Conservation (phyloP, 2,329 filamentous ascomycete species). For the Hymenoscyphus salicellus region DNA sequence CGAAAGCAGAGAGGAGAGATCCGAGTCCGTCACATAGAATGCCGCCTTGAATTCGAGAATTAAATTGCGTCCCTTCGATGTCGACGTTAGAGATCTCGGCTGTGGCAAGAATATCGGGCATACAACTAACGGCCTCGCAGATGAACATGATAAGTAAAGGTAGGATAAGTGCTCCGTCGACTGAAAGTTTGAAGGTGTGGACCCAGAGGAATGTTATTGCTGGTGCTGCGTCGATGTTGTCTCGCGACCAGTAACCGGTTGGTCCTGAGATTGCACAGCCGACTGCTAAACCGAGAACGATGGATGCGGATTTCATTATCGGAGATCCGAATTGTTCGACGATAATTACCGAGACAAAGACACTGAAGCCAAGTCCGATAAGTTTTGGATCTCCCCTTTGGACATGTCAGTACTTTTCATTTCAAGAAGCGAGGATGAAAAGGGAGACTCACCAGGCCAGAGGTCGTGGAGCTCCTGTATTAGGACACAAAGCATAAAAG, state of each 20-base stretch:
- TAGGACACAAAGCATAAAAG: slow-evolving; percentile 55
- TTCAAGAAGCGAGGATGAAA: neutral
- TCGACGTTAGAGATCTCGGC: slow-evolving; percentile 42
- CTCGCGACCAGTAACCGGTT: slow-evolving; percentile 61
- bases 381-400: slow-evolving; percentile 58
- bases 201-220: slow-evolving; percentile 69
- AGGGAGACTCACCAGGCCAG: slow-evolving; percentile 46
- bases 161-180: slow-evolving; percentile 65
- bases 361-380: slow-evolving; percentile 64
- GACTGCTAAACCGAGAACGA: slow-evolving; percentile 61
- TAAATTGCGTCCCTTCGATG: slow-evolving; percentile 62
- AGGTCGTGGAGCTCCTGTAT: slow-evolving; percentile 55
- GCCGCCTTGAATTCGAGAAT: slow-evolving; percentile 67
- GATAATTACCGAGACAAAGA: slow-evolving; percentile 65
- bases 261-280: slow-evolving; percentile 66
- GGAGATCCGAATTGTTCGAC: slow-evolving; percentile 68
- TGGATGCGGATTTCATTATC: slow-evolving; percentile 67
- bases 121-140: slow-evolving; percentile 63
- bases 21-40: slow-evolving; percentile 66
- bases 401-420: neutral
- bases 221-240: slow-evolving; percentile 58
- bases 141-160: slow-evolving; percentile 63
- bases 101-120: slow-evolving; percentile 62
- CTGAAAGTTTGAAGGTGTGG: slow-evolving; percentile 61
- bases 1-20: slow-evolving; percentile 59